Conservation (phyloP, 2,329 filamentous ascomycete species). For the Domatiomyces catenatus region DNA sequence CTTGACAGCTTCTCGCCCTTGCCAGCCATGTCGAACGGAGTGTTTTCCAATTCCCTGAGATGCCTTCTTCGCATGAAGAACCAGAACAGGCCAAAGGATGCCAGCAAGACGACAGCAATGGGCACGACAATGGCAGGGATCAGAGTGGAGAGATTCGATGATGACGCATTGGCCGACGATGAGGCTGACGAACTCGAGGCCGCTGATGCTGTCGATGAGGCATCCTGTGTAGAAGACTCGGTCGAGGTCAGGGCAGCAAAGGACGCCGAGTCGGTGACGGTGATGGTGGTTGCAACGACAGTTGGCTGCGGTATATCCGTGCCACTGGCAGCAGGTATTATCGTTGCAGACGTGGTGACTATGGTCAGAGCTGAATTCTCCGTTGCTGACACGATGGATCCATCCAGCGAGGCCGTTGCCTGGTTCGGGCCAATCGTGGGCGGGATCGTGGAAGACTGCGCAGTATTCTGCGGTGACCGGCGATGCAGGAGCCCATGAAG, state of each 20-base stretch:
- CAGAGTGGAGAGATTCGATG: slow-evolving; percentile 10
- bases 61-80: slow-evolving; percentile 15
- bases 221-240: slow-evolving; percentile 21
- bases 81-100: slow-evolving; percentile 15
- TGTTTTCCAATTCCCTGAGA: slow-evolving; percentile 10
- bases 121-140: slow-evolving; percentile 17
- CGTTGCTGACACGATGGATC: not conserved
- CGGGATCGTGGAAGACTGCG: not conserved
- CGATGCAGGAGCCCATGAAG: not conserved
- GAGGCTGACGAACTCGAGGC: slow-evolving; percentile 24
- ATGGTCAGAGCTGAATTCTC: not conserved
- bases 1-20: slow-evolving; percentile 15
- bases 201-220: slow-evolving; percentile 25
- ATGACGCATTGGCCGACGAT: slow-evolving; percentile 23
- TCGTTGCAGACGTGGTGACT: slow-evolving; percentile 8
- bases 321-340: slow-evolving; percentile 9
- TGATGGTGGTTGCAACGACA: slow-evolving; percentile 7
- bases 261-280: slow-evolving; percentile 6
- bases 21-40: slow-evolving; percentile 16
- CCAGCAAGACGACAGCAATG: slow-evolving; percentile 10
- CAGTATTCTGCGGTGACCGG: not conserved
- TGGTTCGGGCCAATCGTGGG: not conserved
- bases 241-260: not conserved
- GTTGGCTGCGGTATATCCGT: slow-evolving; percentile 5
- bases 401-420: not conserved